phyloP scores from a whole-genome alignment of 2,329 filamentous ascomycete species.

The Fusarium sp. region DNA sequence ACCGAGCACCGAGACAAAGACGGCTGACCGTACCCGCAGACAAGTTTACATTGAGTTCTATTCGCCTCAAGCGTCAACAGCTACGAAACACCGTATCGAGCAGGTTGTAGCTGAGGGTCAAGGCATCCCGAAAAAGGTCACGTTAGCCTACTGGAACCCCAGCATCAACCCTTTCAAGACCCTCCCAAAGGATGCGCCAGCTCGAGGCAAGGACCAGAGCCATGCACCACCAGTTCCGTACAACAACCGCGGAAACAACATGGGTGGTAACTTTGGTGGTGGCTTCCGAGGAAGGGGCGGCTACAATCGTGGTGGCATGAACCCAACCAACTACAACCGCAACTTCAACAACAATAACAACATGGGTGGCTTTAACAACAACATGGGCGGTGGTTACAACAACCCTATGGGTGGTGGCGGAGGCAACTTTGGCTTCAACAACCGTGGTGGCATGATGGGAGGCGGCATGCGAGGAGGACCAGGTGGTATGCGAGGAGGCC shows the following conservation, averaged over 20 bases:
- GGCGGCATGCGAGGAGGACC: slow-evolving; percentile 63
- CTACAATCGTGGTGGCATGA: slow-evolving; percentile 61
- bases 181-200: slow-evolving; percentile 86
- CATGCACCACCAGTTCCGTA: slow-evolving; percentile 66
- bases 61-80: slow-evolving; percentile 86
- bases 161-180: slow-evolving; percentile 90
- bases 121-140: slow-evolving; percentile 76
- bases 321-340: slow-evolving; percentile 60
- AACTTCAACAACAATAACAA: slow-evolving; percentile 59
- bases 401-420: slow-evolving; percentile 67
- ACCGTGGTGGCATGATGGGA: slow-evolving; percentile 62
- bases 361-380: slow-evolving; percentile 61
- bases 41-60: slow-evolving; percentile 88
- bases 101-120: slow-evolving; percentile 64
- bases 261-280: slow-evolving; percentile 63
- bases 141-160: slow-evolving; percentile 80
- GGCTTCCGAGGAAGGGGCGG: slow-evolving; percentile 67
- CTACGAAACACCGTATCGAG: slow-evolving; percentile 86
- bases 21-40: slow-evolving; percentile 53
- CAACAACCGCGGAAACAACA: slow-evolving; percentile 59
- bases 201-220: slow-evolving; percentile 70
- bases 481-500: slow-evolving; percentile 62
- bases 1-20: not conserved
- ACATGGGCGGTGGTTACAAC: slow-evolving; percentile 63
- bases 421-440: slow-evolving; percentile 63